Base-by-base conservation (phyloP, 768 basidiomycete species). In the Calocera cornea region DNA sequence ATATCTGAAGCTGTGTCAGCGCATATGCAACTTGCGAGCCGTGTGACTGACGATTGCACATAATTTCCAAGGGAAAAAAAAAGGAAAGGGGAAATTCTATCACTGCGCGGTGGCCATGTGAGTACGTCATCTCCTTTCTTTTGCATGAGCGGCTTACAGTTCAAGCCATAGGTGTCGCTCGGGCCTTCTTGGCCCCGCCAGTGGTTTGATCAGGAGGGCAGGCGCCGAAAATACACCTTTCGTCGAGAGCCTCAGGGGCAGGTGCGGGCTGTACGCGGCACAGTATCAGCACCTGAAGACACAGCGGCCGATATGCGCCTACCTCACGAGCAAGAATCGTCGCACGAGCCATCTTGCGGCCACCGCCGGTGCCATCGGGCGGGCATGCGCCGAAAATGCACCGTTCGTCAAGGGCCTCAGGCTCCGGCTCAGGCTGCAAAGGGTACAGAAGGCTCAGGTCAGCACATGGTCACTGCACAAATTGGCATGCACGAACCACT, bases 381-480 rank as follows among this genome's bases (percentile, higher is more conserved):
- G 44, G 44, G 44, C 44, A 60, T 19, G 54, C 54, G 27, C 54
- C 54, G 31, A 60, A 60, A 29, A 60, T 60, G 54, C 54, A 60
- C 10, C 54, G 2, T 19, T 60, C 31, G 11, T 60, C 54, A 10
- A 60, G 24, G 2, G 54, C 14, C 54, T 29, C 54, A 12, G 54
- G 54, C 31, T 60, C 54, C 14, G 54, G 54, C 54, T 60, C 24
- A 19, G 19, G 44, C 36, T 38, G 36, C 36, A 38, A 38, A 38
- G 36, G 36, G 7, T n/a, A n/a, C 10, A 41, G 44, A 7, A 47
- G 8, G 24, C 24, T 24, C 44, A 8, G 7, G 3, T 47, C 19
- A 24, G 44, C 44, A 7, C 44, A 19, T 19, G 5, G 3, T 47
- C 44, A 19, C 24, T 19, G 7, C 19, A 3, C 8, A 8, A 7